phyloP scores from a whole-genome alignment of 2,329 filamentous ascomycete species.

The Triangularia verruculosa region DNA sequence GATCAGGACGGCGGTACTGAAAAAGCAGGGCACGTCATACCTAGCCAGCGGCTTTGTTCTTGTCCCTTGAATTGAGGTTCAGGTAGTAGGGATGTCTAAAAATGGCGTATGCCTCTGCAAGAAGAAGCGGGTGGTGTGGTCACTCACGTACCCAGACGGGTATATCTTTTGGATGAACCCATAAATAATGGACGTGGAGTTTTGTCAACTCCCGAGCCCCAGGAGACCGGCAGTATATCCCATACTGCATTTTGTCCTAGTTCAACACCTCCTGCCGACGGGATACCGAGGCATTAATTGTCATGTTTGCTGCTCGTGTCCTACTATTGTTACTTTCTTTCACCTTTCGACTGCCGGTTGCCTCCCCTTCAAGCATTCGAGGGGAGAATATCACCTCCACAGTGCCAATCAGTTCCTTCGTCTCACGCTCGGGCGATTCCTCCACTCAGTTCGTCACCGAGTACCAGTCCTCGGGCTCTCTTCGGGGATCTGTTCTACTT shows the following conservation, averaged over 20 bases:
- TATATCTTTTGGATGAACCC: too few species aligned
- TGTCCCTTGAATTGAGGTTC: not conserved
- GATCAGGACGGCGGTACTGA: not conserved
- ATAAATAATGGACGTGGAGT: too few species aligned
- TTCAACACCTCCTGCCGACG: too few species aligned
- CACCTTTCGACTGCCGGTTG: not conserved
- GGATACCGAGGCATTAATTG: not conserved
- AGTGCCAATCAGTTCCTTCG: not conserved
- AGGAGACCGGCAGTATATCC: too few species aligned
- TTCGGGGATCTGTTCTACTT: constrained; percentile 27
- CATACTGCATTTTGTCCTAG: too few species aligned
- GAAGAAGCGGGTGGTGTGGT: too few species aligned
- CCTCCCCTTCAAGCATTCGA: not conserved
- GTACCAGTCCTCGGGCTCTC: constrained; percentile 9
- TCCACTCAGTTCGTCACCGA: not conserved
- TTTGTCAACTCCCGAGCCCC: too few species aligned
- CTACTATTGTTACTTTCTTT: not conserved
- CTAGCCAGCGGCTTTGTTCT: too few species aligned
- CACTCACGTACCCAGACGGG: too few species aligned
- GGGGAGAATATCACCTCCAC: not conserved
- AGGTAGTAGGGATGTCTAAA: too few species aligned
- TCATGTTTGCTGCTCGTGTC: not conserved
- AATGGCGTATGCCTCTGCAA: too few species aligned
- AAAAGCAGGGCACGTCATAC: too few species aligned
- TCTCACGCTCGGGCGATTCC: not conserved